A percentile compares a stretch with the other conserved stretches of the same genome.
These are phyloP conservation scores for Geotrichum histeridarum DNA, from an alignment of 1,139 yeast species.

Conservation along the genomic window DNA sequence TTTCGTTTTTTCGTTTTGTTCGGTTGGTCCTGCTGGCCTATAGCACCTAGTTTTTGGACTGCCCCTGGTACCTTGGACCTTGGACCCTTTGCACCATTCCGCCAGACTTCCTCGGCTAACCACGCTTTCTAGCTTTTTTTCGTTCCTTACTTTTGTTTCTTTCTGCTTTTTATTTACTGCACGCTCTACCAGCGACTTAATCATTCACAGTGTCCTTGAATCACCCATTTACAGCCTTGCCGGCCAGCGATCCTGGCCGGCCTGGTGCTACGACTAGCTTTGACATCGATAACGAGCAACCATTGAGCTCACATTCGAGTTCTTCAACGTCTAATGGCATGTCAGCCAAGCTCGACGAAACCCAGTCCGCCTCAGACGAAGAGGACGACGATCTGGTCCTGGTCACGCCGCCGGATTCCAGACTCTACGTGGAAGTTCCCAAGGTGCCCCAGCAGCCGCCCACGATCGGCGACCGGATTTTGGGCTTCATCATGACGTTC, in stretches of 20 bases:
- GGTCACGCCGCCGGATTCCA: background rate
- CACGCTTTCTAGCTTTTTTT: too few relatives aligned
- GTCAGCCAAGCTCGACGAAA: background rate
- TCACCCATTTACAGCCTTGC: slow-evolving; percentile 10
- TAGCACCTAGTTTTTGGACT: too few relatives aligned
- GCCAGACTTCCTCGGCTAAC: too few relatives aligned
- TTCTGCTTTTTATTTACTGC: too few relatives aligned
- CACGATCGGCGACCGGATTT: slow-evolving; percentile 25
- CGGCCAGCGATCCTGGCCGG: slow-evolving; percentile 3
- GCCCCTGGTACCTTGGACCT: too few relatives aligned
- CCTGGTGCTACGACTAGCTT: slow-evolving; percentile 14
- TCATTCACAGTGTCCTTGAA: slow-evolving; percentile 5
- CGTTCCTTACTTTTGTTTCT: too few relatives aligned
- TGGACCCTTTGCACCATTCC: too few relatives aligned
- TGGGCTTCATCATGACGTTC: slow-evolving; percentile 30
- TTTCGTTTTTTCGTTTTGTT: too few relatives aligned
- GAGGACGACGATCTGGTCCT: slow-evolving; percentile 18
- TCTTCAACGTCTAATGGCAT: background rate
- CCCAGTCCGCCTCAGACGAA: background rate
- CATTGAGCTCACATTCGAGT: background rate
- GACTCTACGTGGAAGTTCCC: slow-evolving; percentile 19
- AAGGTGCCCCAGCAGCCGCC: slow-evolving; percentile 25
- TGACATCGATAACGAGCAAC: slow-evolving; percentile 21
- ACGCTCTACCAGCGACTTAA: background rate
- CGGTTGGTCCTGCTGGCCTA: too few relatives aligned